These are phyloP conservation scores for Brassica nigra DNA, from an alignment of 345 rosid genomes.

Conservation along the genomic window DNA sequence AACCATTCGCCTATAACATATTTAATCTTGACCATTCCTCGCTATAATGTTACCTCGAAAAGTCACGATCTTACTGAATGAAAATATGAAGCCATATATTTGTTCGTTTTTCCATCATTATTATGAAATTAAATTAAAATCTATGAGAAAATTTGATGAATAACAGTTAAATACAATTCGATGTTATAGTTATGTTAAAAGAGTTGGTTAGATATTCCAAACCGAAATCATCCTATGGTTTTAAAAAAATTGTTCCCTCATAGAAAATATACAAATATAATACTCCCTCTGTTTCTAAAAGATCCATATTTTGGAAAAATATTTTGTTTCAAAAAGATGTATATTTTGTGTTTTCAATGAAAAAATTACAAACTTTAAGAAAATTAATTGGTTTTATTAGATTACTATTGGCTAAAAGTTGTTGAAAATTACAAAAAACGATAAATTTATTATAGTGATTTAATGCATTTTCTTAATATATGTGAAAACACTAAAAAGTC, in stretches of 20 bases:
- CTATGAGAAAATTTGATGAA: neutral
- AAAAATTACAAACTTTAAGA: too few relatives aligned
- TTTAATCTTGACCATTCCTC: constrained; percentile 17
- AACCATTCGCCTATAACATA: constrained; percentile 1
- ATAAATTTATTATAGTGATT: too few relatives aligned
- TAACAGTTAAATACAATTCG: neutral
- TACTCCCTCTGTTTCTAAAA: too few relatives aligned
- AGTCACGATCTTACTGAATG: neutral
- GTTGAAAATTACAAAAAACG: too few relatives aligned
- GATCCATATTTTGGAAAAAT: too few relatives aligned
- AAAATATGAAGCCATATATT: neutral
- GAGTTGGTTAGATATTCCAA: neutral
- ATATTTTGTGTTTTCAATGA: too few relatives aligned
- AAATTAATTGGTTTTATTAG: too few relatives aligned
- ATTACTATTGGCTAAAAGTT: too few relatives aligned
- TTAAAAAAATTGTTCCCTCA: neutral
- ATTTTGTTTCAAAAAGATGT: too few relatives aligned
- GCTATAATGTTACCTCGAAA: neutral
- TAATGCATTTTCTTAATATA: too few relatives aligned
- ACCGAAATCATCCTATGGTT: neutral
- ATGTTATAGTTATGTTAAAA: neutral
- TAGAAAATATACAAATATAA: neutral
- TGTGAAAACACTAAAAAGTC: too few relatives aligned
- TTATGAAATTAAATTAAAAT: neutral
- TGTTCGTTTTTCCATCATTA: neutral